Percentiles rank a stretch among this genome's conserved stretches.
Conservation (phyloP, 2,329 filamentous ascomycete species). For the Aspergillus pseudoviridinutans region DNA sequence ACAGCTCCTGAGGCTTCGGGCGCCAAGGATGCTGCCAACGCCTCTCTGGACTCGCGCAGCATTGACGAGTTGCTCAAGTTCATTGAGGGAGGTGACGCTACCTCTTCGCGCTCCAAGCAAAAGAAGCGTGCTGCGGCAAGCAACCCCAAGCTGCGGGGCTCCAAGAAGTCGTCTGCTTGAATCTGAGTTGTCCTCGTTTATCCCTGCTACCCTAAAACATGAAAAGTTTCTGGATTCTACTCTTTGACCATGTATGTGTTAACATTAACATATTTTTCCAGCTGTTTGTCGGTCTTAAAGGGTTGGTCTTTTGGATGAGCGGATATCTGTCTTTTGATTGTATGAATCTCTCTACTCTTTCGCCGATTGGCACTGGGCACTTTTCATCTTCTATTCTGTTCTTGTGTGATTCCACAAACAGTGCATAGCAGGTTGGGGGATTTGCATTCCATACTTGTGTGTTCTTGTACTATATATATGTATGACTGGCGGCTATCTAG, state of each 20-base stretch:
- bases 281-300: conserved; percentile 19
- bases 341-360: conserved; percentile 38
- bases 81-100: conserved; percentile 68
- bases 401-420: conserved; percentile 20
- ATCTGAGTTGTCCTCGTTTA: conserved; percentile 3
- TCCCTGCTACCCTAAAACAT: conserved; percentile 3
- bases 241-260: conserved; percentile 24
- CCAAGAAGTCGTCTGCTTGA: conserved; percentile 37
- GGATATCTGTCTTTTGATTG: conserved; percentile 22
- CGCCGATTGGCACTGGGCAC: conserved; percentile 6
- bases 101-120: conserved; percentile 39
- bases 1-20: conserved; percentile 49
- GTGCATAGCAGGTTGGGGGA: conserved; percentile 28
- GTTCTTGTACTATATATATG: conserved; percentile 29
- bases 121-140: conserved; percentile 41
- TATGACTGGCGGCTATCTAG: conserved; percentile 21
- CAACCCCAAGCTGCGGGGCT: conserved; percentile 43
- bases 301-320: conserved; percentile 27
- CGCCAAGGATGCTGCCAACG: conserved; percentile 33
- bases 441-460: conserved; percentile 25
- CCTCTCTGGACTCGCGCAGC: conserved; percentile 67
- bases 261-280: conserved; percentile 24
- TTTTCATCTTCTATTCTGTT: conserved; percentile 14
- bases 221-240: conserved; percentile 9
- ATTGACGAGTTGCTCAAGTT: conserved; percentile 93